These are phyloP conservation scores for Talaromyces atroroseus DNA, from an alignment of 2,329 filamentous ascomycete genomes.

Conservation along the genomic window DNA sequence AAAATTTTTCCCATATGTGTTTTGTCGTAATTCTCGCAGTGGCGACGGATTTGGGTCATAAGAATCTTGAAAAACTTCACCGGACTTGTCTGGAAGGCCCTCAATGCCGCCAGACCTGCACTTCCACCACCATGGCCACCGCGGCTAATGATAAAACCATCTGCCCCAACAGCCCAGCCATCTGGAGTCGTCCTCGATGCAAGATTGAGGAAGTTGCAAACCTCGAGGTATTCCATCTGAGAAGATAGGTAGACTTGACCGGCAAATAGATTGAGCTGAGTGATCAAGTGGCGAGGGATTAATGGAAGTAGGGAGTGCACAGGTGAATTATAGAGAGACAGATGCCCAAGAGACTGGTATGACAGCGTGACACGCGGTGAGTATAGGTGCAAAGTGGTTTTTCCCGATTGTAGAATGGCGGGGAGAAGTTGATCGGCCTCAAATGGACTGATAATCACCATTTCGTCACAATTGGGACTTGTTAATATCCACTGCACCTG, in stretches of 20 bases:
- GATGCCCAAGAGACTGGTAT: not conserved
- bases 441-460: constrained; percentile 55
- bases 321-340: constrained; percentile 10
- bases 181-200: not conserved
- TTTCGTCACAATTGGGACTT: constrained; percentile 5
- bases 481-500: constrained; percentile 53
- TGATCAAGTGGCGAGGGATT: not conserved
- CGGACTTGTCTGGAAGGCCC: not conserved
- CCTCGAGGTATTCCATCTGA: not conserved
- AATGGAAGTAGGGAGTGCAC: no score
- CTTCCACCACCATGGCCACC: not conserved
- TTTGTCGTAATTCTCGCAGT: constrained; percentile 1
- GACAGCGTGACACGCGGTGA: not conserved
- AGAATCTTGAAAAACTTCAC: not conserved
- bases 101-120: no score
- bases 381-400: not conserved
- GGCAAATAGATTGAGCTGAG: not conserved
- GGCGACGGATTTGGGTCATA: not conserved
- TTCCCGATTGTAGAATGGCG: not conserved
- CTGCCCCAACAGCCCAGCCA: not conserved
- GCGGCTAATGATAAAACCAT: not conserved
- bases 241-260: constrained; percentile 1
- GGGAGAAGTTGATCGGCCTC: constrained; percentile 54
- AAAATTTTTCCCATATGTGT: not conserved
- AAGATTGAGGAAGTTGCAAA: constrained; percentile 1